These are phyloP conservation scores for Metschnikowia noctiluminum DNA, from an alignment of 805 yeast species.

Conservation along the genomic window DNA sequence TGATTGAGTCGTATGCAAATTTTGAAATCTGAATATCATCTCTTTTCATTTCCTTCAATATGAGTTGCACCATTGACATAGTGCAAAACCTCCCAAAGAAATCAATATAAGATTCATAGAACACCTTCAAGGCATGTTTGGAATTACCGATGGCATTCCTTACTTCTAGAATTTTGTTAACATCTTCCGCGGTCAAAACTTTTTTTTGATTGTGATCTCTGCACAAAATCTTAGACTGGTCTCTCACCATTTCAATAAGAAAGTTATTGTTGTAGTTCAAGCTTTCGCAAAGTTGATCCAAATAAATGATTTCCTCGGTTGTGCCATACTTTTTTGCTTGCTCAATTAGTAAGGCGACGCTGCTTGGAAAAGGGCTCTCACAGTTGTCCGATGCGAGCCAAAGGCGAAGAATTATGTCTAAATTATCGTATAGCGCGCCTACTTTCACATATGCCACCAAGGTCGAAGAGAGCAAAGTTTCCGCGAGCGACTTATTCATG, in stretches of 20 bases:
- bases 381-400: conserved; percentile 28
- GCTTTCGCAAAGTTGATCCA: conserved; percentile 21
- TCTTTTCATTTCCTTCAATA: conserved; percentile 25
- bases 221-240: conserved; percentile 24
- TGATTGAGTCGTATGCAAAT: conserved; percentile 22
- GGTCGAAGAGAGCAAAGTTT: conserved; percentile 26
- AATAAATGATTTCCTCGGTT: conserved; percentile 21
- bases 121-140: conserved; percentile 21
- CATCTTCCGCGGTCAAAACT: conserved; percentile 23
- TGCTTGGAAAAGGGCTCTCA: conserved; percentile 24
- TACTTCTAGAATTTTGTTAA: conserved; percentile 19
- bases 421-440: conserved; percentile 32
- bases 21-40: conserved; percentile 22
- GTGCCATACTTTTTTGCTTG: conserved; percentile 32
- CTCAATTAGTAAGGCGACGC: conserved; percentile 25
- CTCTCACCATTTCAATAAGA: conserved; percentile 22
- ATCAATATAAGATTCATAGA: conserved; percentile 26
- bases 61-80: conserved; percentile 25
- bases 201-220: conserved; percentile 29
- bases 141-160: conserved; percentile 13
- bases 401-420: conserved; percentile 19
- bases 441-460: conserved; percentile 23
- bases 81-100: conserved; percentile 30
- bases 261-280: conserved; percentile 22
- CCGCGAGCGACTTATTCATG: conserved; percentile 22